A percentile compares a stretch with the other conserved stretches of the same genome.
These are phyloP conservation scores for Myochromella boudieri DNA, from an alignment of 768 basidiomycete genomes.

Conservation along the genomic window DNA sequence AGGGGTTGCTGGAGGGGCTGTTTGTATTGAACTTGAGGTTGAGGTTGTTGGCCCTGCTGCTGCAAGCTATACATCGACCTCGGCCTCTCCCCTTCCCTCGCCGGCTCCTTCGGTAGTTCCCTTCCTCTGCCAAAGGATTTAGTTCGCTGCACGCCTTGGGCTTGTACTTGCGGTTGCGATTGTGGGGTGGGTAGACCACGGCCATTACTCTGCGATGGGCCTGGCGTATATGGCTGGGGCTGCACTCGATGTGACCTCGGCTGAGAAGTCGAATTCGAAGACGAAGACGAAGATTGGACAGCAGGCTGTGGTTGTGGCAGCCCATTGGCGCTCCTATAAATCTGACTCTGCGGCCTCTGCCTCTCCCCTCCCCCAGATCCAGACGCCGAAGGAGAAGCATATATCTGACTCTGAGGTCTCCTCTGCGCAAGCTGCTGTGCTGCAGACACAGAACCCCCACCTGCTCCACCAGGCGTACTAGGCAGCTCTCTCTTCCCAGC, in stretches of 20 bases:
- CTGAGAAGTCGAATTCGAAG: too few species aligned
- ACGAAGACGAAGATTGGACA: too few species aligned
- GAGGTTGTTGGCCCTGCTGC: constrained; percentile 18
- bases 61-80: constrained; percentile 22
- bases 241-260: too few species aligned
- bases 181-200: too few species aligned
- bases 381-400: constrained; percentile 3
- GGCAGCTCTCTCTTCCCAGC: constrained; percentile 13
- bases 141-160: too few species aligned
- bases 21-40: neutral
- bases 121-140: too few species aligned
- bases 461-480: neutral
- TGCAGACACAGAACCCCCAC: neutral
- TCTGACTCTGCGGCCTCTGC: constrained; percentile 11
- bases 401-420: constrained; percentile 24
- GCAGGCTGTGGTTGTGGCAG: too few species aligned
- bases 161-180: too few species aligned
- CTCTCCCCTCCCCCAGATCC: neutral
- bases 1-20: constrained; percentile 2
- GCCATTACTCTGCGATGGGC: too few species aligned
- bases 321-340: too few species aligned
- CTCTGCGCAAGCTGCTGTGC: constrained; percentile 11
- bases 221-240: too few species aligned
- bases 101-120: constrained; percentile 10
- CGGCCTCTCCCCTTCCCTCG: neutral